Conservation (phyloP, 108 stramenopile genomes). For the Pseudonitzschia multistriata region DNA sequence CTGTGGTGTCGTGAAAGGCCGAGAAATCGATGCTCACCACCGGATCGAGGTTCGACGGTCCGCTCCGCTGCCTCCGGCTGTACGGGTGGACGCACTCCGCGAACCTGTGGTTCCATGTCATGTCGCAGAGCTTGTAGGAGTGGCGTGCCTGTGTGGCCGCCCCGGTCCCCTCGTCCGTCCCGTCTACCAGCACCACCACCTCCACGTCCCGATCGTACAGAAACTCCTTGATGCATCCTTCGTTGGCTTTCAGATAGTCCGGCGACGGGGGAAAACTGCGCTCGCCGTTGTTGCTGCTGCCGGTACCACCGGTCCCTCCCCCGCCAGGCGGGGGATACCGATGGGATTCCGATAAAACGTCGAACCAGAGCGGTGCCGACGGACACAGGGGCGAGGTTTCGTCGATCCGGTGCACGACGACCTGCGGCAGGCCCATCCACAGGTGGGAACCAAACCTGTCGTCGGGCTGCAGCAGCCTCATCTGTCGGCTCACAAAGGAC, state of each 20-base stretch:
- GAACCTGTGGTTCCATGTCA: slow-evolving; percentile 87
- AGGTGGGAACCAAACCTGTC: slow-evolving; percentile 60
- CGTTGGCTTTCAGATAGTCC: not conserved
- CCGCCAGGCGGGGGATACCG: slow-evolving; percentile 3
- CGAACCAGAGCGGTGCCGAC: slow-evolving; percentile 65
- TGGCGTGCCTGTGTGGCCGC: slow-evolving; percentile 89
- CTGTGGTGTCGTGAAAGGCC: slow-evolving; percentile 59
- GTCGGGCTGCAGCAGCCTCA: slow-evolving; percentile 66
- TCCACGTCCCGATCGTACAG: slow-evolving; percentile 85
- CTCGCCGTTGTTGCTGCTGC: not conserved
- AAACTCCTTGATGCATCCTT: slow-evolving; percentile 60
- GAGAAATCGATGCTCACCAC: slow-evolving; percentile 58
- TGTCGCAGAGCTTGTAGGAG: slow-evolving; percentile 78
- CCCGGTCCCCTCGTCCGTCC: slow-evolving; percentile 89
- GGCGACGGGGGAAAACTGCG: not conserved
- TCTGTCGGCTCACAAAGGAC: slow-evolving; percentile 72
- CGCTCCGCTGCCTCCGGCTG: slow-evolving; percentile 10
- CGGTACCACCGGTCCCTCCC: not conserved
- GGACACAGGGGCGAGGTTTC: slow-evolving; percentile 77
- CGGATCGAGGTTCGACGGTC: slow-evolving; percentile 19
- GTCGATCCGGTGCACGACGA: slow-evolving; percentile 93
- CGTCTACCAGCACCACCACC: slow-evolving; percentile 94
- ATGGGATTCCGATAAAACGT: slow-evolving; percentile 52
- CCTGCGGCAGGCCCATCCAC: slow-evolving; percentile 92
- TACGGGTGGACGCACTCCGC: slow-evolving; percentile 79